Evolutionary conservation across 2,329 filamentous ascomycete genomes (phyloP), one percentile per base, ranked within the genome.

Genomic region (Aspergillus sp.): DNA sequence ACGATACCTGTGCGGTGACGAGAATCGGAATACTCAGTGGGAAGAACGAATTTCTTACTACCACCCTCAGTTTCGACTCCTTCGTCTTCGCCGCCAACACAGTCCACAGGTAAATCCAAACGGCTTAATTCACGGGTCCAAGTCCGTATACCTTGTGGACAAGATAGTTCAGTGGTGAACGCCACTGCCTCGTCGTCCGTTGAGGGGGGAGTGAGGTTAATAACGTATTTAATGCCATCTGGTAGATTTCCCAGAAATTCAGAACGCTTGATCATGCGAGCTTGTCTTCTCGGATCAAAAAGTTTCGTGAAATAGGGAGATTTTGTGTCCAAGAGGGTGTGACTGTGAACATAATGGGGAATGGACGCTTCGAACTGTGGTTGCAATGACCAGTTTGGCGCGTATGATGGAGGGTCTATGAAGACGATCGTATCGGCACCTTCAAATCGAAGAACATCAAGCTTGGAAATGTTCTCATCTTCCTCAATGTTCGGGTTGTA

Each of bases 1-100:
- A 90, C 80, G 36, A 95, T 85, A 19, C 83, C 84, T 28, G 83
- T 84, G 12, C 85, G 79, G 69, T 91, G 89, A 2, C 89, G 84
- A 7, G 86, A 75, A 1, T 83, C 81, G 50, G 87, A 89, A 70
- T 91, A 91, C 64, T 89, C 87, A 15, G 74, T 43, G 0, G 72
- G 73, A 45, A 73, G 47, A 15, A 38, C 55, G 3, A 54, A 30
- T n/a, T 57, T 55, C 17, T 57, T 17, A 13, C 12, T 19, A 15
- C 32, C 30, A 9, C 62, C 49, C 53, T 71, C 68, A 21, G 32
- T 6, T 36, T 36, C 32, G 12, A 36, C 2, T 6, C 70, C 65
- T 54, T 84, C 81, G 60, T 86, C 83, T 53, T 79, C 72, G 3
- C 84, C 84, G 4, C 76, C 76, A n/a, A 82, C 78, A 25, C 81